Conservation (phyloP, 441 rosid species). For the Corymbia citriodora region DNA sequence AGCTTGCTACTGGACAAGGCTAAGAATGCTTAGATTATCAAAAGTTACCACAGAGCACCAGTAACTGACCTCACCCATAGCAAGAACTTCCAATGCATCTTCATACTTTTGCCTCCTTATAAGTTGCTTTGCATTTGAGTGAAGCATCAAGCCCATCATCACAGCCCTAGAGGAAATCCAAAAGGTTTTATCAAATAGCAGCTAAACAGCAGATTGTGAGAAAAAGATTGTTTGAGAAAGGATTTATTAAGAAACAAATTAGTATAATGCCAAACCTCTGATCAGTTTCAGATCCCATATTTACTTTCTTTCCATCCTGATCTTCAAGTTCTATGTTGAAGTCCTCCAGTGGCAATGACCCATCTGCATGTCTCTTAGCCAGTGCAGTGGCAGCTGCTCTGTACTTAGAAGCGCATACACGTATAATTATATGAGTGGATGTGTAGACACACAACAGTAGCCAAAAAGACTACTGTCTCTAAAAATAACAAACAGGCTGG, state of each 20-base stretch:
- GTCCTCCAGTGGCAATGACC: slow-evolving; percentile 64
- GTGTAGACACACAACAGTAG: background rate
- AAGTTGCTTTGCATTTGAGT: slow-evolving; percentile 62
- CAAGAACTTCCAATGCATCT: slow-evolving; percentile 81
- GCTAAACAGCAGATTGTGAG: background rate
- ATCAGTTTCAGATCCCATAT: slow-evolving; percentile 72
- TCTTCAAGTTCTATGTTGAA: slow-evolving; percentile 79
- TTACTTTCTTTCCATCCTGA: slow-evolving; percentile 62
- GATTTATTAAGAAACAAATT: background rate
- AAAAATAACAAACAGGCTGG: background rate
- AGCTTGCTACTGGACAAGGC: background rate
- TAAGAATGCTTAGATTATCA: background rate
- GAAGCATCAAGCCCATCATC: slow-evolving; percentile 89
- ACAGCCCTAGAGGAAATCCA: slow-evolving; percentile 46
- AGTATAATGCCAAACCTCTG: slow-evolving; percentile 34
- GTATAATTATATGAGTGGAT: background rate
- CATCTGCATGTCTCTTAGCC: slow-evolving; percentile 71
- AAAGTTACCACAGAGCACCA: background rate
- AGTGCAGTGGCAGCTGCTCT: slow-evolving; percentile 81
- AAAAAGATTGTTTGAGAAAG: background rate
- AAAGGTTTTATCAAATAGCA: background rate
- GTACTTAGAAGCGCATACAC: background rate
- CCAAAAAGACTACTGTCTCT: background rate
- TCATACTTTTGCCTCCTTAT: slow-evolving; percentile 47
- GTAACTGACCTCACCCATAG: slow-evolving; percentile 77